Evolutionary conservation across 805 yeast genomes (phyloP).

Genomic region (Blastobotrys terrestris): DNA sequence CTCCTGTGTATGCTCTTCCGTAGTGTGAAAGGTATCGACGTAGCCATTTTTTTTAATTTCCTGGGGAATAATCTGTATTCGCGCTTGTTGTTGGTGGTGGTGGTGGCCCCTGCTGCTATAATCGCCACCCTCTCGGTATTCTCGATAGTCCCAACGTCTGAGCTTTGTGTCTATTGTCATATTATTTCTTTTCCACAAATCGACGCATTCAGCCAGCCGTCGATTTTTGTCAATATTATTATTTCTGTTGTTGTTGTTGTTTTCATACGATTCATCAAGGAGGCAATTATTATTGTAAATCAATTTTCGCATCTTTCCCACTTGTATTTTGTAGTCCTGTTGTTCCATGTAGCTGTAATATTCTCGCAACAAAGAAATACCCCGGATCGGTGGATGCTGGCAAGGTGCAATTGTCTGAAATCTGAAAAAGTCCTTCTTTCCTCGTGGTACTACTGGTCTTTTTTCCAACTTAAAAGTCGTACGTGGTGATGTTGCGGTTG

Average conservation of each 20-base stretch:
- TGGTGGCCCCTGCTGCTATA: background rate
- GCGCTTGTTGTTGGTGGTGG: background rate
- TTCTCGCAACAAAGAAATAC: conserved; percentile 13
- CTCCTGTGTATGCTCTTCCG: too few relatives aligned
- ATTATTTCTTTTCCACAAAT: conserved; percentile 3
- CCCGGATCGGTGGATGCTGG: conserved; percentile 10
- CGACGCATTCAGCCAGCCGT: background rate
- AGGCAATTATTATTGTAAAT: background rate
- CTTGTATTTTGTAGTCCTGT: background rate
- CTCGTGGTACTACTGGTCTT: conserved; percentile 6
- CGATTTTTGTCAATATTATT: background rate
- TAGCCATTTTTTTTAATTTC: too few relatives aligned
- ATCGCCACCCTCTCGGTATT: background rate
- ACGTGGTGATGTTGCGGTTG: too few relatives aligned
- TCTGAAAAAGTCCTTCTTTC: conserved; percentile 4
- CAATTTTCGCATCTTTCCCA: background rate
- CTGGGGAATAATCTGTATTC: background rate
- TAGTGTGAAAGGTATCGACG: too few relatives aligned
- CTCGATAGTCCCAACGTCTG: conserved; percentile 13
- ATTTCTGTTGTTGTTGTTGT: background rate
- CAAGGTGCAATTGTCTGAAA: conserved; percentile 1
- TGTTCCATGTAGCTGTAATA: conserved; percentile 4
- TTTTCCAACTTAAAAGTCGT: conserved; percentile 2
- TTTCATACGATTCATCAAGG: conserved; percentile 1
- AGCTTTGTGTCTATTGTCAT: conserved; percentile 5